These are phyloP conservation scores for Myriosclerotinia curreyana DNA, from an alignment of 2,329 filamentous ascomycete genomes.

Conservation along the genomic window DNA sequence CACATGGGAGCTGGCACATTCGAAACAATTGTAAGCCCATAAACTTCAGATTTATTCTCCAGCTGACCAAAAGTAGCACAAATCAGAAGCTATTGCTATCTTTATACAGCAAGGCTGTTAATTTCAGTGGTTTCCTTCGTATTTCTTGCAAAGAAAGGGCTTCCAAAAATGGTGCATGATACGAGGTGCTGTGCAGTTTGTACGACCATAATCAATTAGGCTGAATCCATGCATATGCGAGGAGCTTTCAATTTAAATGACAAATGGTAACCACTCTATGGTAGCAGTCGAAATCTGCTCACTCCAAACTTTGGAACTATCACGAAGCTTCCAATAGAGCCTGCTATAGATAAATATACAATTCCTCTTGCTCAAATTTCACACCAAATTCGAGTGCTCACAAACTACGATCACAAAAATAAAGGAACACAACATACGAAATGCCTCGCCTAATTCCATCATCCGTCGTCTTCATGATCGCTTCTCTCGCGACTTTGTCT, in stretches of 20 bases:
- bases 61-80: constrained; percentile 40
- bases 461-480: not conserved
- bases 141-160: constrained; percentile 1
- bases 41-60: not conserved
- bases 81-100: constrained; percentile 74
- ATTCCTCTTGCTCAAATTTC: not conserved
- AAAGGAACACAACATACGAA: not conserved
- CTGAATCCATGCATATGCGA: not conserved
- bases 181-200: constrained; percentile 1
- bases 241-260: not conserved
- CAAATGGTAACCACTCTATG: constrained; percentile 5
- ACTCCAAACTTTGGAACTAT: not conserved
- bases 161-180: constrained; percentile 26
- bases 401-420: not conserved
- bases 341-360: not conserved
- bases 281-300: not conserved
- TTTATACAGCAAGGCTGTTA: not conserved
- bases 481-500: not conserved
- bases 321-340: not conserved
- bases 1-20: constrained; percentile 81
- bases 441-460: not conserved
- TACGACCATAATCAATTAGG: constrained; percentile 2
- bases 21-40: constrained; percentile 44
- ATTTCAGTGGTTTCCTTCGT: not conserved
- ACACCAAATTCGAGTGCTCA: not conserved